Evolutionary conservation across 371 early-diverging fungal species (phyloP).

Genomic region (Mortierella sp.): DNA sequence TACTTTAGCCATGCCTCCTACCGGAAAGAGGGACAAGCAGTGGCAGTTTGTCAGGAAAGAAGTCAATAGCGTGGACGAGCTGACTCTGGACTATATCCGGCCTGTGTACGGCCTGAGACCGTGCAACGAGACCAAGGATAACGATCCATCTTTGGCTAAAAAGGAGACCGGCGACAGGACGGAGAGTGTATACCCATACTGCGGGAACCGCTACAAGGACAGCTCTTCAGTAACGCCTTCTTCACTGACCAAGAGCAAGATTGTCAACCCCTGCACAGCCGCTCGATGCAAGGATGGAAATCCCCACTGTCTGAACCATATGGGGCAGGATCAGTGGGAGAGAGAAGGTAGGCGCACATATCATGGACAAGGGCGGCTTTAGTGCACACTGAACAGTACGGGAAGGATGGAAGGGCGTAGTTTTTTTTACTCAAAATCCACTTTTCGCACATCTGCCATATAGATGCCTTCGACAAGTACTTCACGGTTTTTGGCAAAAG

Average conservation of each 20-base stretch:
- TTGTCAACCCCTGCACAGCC: constrained; percentile 15
- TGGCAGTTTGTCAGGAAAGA: constrained; percentile 46
- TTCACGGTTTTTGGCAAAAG: not conserved
- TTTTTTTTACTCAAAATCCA: not conserved
- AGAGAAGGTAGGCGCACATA: constrained; percentile 44
- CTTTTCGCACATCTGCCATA: not conserved
- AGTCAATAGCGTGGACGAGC: constrained; percentile 23
- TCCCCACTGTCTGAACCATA: constrained; percentile 61
- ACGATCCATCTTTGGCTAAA: not conserved
- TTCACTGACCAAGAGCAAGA: not conserved
- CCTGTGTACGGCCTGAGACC: constrained; percentile 36
- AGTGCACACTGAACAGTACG: not conserved
- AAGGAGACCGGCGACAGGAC: not conserved
- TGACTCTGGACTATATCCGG: constrained; percentile 35
- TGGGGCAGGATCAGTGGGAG: constrained; percentile 60
- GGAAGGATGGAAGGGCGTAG: not conserved
- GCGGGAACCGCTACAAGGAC: constrained; percentile 21
- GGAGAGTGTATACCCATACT: constrained; percentile 28
- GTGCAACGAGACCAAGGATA: not conserved
- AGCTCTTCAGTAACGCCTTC: not conserved
- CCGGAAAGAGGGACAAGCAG: constrained; percentile 30
- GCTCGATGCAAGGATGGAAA: constrained; percentile 59
- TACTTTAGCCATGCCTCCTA: constrained; percentile 23
- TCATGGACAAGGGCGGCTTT: not conserved
- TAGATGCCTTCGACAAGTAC: constrained; percentile 57